Percentiles rank a stretch among this genome's conserved stretches.
These are phyloP conservation scores for Patellifolia procumbens DNA, from an alignment of 179 eudicot genomes.

Conservation along the genomic window DNA sequence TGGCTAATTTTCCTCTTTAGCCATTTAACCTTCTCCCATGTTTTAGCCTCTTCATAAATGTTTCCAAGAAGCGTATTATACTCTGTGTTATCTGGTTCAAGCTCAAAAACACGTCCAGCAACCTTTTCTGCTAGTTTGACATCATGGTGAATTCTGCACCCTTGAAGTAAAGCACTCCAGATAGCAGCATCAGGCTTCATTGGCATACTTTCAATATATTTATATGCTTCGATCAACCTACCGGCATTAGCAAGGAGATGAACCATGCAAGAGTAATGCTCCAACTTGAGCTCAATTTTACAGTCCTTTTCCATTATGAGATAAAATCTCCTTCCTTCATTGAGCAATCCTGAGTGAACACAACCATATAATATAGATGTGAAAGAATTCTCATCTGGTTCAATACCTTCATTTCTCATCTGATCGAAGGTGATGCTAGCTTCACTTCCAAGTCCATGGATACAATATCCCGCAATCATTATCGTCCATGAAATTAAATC, in stretches of 20 bases:
- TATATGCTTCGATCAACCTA: slow-evolving; percentile 60
- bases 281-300: slow-evolving; percentile 51
- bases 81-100: slow-evolving; percentile 64
- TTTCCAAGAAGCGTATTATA: slow-evolving; percentile 59
- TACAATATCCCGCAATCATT: slow-evolving; percentile 71
- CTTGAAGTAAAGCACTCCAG: slow-evolving; percentile 82
- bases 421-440: slow-evolving; percentile 44
- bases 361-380: slow-evolving; percentile 63
- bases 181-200: no score
- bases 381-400: slow-evolving; percentile 65
- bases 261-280: slow-evolving; percentile 75
- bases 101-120: slow-evolving; percentile 46
- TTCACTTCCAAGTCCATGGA: slow-evolving; percentile 74
- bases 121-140: slow-evolving; percentile 67
- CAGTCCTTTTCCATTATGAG: slow-evolving; percentile 46
- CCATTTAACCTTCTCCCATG: slow-evolving; percentile 64
- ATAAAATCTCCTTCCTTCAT: slow-evolving; percentile 53
- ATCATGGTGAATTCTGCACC: slow-evolving; percentile 66
- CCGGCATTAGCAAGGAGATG: slow-evolving; percentile 85
- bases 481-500: slow-evolving; percentile 73
- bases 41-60: slow-evolving; percentile 56
- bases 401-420: slow-evolving; percentile 52
- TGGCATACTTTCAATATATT: slow-evolving; percentile 58
- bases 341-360: slow-evolving; percentile 77
- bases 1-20: slow-evolving; percentile 47